Evolutionary conservation across 116 monocot genomes (phyloP), one percentile per base, ranked within the genome.

Genomic region (Cymodocea nodosa): DNA sequence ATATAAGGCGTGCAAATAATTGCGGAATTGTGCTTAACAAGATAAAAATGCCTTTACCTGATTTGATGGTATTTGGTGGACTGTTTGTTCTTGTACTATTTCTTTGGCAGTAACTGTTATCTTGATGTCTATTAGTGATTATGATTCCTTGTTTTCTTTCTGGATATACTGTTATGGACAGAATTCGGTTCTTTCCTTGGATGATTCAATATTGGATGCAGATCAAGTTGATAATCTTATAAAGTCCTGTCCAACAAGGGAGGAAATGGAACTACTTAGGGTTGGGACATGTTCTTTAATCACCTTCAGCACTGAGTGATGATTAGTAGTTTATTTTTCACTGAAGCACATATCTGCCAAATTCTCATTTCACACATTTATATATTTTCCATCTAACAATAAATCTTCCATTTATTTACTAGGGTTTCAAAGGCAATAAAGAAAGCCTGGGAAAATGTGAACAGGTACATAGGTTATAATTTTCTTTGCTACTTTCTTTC

Each of bases 1-100:
- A 94, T 69, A 80, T 89, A 58, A 76, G 87, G 23, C 65, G 83
- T 73, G 89, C 90, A 51, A 87, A 90, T 72, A 94, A 94, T 72
- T 90, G 90, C 53, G 94, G 82, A 77, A 94, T 94, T 59, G 90
- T 94, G 94, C 90, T 90, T 53, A 84, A 87, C 18, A 84, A 84
- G 77, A 82, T 94, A 35, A 90, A 89, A 79, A 94, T 94, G 81
- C 87, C 94, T 64, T 62, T 90, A 44, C 52, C 80, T 74, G 90
- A 90, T 79, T 79, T 94, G 76, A 75, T 90, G 87, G 94, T 94
- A 75, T 77, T 78, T 35, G 30, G 62, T 19, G 63, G 12, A 50
- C 54, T 39, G 48, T 67, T 2, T 55, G 14, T 30, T 30, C 44
- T 44, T 44, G 44, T 44, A 10, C 0, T 44, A 7, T 8, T 44